phyloP scores from a whole-genome alignment of 352 stramenopile genomes.

The Pythium monospermum region DNA sequence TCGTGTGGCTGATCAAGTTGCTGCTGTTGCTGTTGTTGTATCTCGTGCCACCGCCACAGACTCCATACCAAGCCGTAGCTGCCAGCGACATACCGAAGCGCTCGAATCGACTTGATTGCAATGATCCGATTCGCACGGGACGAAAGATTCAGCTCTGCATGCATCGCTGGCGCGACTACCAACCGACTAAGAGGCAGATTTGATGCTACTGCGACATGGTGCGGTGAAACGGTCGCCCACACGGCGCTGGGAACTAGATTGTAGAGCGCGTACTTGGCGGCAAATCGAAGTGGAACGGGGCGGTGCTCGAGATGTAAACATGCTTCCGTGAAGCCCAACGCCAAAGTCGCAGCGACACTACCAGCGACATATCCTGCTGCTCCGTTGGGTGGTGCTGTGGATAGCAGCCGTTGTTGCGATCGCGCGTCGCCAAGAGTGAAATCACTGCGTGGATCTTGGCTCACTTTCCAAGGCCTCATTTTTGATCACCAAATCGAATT shows the following conservation, averaged over 20 bases:
- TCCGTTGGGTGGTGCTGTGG: neutral
- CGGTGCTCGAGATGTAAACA: slow-evolving; percentile 49
- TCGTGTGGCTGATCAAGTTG: too few relatives aligned
- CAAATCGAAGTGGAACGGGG: slow-evolving; percentile 68
- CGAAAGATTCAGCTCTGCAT: slow-evolving; percentile 5
- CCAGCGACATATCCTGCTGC: neutral
- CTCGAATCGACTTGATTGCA: slow-evolving; percentile 41
- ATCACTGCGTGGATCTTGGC: slow-evolving; percentile 12
- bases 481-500: neutral
- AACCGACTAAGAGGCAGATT: slow-evolving; percentile 29
- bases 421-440: slow-evolving; percentile 8
- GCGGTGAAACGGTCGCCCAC: slow-evolving; percentile 43
- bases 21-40: too few relatives aligned
- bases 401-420: neutral
- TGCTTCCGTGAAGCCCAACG: slow-evolving; percentile 58
- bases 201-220: slow-evolving; percentile 37
- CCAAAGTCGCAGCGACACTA: slow-evolving; percentile 26
- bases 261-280: slow-evolving; percentile 41
- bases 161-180: slow-evolving; percentile 14
- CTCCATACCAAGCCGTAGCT: slow-evolving; percentile 65
- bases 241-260: slow-evolving; percentile 64
- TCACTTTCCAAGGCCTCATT: slow-evolving; percentile 17
- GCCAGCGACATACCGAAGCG: slow-evolving; percentile 36
- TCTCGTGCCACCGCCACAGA: slow-evolving; percentile 34
- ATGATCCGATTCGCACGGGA: slow-evolving; percentile 31